Evolutionary conservation across 2,329 filamentous ascomycete species (phyloP).

Genomic region (Cladosporium sphaerospermum): DNA sequence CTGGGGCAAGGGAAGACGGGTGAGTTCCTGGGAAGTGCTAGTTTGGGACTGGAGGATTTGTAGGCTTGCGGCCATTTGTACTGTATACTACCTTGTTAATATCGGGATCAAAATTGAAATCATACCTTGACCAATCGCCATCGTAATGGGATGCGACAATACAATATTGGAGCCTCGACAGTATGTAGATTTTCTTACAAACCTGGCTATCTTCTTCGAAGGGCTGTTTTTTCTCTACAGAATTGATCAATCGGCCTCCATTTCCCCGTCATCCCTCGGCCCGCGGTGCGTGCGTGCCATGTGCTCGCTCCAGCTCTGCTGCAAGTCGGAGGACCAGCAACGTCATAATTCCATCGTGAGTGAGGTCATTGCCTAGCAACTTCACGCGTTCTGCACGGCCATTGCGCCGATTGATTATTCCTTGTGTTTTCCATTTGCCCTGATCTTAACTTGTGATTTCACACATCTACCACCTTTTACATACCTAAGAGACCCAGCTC

Average conservation of each 20-base stretch:
- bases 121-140: no score
- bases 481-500: no score
- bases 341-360: background rate
- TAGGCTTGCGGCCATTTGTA: background rate
- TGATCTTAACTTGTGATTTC: no score
- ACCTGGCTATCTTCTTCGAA: no score
- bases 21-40: conserved; percentile 57
- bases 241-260: background rate
- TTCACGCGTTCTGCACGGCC: background rate
- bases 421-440: no score
- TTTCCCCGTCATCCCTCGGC: background rate
- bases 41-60: conserved; percentile 36
- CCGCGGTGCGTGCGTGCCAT: background rate
- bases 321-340: background rate
- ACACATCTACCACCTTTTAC: no score
- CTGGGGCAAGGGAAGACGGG: conserved; percentile 53
- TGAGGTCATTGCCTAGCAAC: conserved; percentile 9
- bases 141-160: no score
- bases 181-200: no score
- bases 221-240: no score
- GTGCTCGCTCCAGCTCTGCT: background rate
- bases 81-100: background rate
- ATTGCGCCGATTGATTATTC: background rate
- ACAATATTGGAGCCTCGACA: no score
- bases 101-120: no score